Evolutionary conservation across 768 basidiomycete species (phyloP), one percentile per base, ranked within the genome.

Genomic region (Lyophyllum atratum): DNA sequence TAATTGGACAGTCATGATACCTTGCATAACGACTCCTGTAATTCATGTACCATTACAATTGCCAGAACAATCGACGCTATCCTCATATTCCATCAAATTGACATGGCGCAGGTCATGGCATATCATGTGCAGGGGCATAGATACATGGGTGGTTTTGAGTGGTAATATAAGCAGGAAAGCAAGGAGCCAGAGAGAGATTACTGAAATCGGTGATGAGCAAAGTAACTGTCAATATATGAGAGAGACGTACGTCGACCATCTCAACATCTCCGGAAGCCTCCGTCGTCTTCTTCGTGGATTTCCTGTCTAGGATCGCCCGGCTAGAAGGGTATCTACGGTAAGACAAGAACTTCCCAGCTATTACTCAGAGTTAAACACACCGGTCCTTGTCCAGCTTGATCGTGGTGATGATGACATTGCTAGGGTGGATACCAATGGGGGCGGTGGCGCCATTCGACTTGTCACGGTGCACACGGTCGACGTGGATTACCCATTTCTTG

Each of bases 401-500:
- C 68, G 80, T 90, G 63, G 87, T 87, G 72, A 99, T 93, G 61
- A 96, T 92, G 52, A 98, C 94, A 72, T 97, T 98, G 80, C 90
- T 93, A 56, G 96, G 95, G 82, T 96, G 90, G 66, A 99, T 86
- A 64, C 95, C 94, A 67, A 99, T 95, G 68, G 92, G 92, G 57
- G 90, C 86, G 54, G 94, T 86, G 58, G 95, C 89, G 63, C 97
- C 96, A 72, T 96, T 97, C 63, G 93, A 93, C 78, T 98, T 98
- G 82, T 99, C 96, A 64, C 94, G 87, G 75, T 91, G 89, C 54
- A 99, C 94, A 72, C 96, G 93, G 77, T 99, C 96, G 71, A 99
- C 92, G 78, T 98, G 90, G 75, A 99, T 90, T 54, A 98, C 93
- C 92, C 93, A 98, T 76, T 96, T 95, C 88, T 96, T 96, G 74